A percentile compares a stretch with the other conserved stretches of the same genome.
phyloP scores from a whole-genome alignment of 2,329 filamentous ascomycete species.

The Colletotrichum sidae region DNA sequence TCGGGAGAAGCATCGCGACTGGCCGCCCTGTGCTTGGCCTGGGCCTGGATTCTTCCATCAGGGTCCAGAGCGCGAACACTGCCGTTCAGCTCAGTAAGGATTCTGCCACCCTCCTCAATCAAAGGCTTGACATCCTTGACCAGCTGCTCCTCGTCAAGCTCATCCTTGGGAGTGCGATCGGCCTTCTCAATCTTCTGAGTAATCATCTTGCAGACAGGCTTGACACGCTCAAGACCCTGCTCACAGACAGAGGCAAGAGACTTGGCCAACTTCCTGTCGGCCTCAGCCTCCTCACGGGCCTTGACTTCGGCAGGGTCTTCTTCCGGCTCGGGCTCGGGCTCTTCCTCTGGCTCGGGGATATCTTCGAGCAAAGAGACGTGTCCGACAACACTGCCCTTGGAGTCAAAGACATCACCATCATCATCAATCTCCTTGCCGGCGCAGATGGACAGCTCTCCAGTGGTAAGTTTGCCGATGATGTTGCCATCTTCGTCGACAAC shows the following conservation, averaged over 20 bases:
- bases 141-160: constrained; percentile 89
- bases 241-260: constrained; percentile 80
- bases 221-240: constrained; percentile 84
- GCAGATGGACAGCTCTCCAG: constrained; percentile 73
- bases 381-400: constrained; percentile 74
- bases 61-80: constrained; percentile 89
- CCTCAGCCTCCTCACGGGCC: constrained; percentile 67
- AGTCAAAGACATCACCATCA: constrained; percentile 78
- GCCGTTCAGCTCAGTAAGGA: constrained; percentile 88
- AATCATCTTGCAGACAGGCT: constrained; percentile 88
- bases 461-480: constrained; percentile 74
- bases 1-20: constrained; percentile 83
- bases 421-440: constrained; percentile 77
- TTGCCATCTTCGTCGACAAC: constrained; percentile 70
- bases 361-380: constrained; percentile 75
- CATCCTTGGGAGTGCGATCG: constrained; percentile 84
- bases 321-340: constrained; percentile 61
- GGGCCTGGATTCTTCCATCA: constrained; percentile 84
- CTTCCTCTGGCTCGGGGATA: constrained; percentile 53
- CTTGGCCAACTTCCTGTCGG: constrained; percentile 81
- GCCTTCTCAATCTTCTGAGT: constrained; percentile 84
- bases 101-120: constrained; percentile 85
- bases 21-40: constrained; percentile 84
- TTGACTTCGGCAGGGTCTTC: constrained; percentile 62
- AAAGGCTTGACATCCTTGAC: constrained; percentile 89